Percentiles rank a stretch among this genome's conserved stretches.
Conservation (phyloP, 441 rosid genomes). For the Erysimum cheiri region DNA sequence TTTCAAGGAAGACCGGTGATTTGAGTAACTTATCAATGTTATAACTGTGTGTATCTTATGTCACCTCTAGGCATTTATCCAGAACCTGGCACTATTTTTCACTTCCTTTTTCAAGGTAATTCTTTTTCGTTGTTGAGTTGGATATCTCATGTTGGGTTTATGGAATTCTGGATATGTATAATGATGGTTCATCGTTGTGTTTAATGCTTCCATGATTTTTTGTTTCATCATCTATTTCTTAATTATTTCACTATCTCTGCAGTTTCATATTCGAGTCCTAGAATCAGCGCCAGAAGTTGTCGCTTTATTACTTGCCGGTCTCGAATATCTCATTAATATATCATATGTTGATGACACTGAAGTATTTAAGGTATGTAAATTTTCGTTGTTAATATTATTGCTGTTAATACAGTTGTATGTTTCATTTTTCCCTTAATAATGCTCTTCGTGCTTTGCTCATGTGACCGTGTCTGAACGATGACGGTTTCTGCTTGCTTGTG, state of each 20-base stretch:
- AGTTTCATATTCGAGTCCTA: conserved; percentile 90
- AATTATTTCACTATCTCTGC: conserved; percentile 35
- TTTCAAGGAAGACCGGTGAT: conserved; percentile 14
- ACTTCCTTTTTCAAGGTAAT: conserved; percentile 95
- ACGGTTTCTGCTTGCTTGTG: conserved; percentile 27
- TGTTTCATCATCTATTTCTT: conserved; percentile 13
- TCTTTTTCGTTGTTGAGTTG: conserved; percentile 11
- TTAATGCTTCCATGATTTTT: conserved; percentile 9
- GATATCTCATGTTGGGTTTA: conserved; percentile 12
- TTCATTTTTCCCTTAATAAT: conserved; percentile 3
- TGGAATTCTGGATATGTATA: conserved; percentile 15
- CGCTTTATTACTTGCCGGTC: conserved; percentile 75
- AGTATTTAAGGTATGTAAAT: conserved; percentile 84
- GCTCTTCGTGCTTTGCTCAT: conserved; percentile 22
- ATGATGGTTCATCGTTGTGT: conserved; percentile 22
- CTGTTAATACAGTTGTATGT: conserved; percentile 7
- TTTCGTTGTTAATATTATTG: conserved; percentile 14
- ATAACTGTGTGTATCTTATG: conserved; percentile 18
- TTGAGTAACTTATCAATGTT: conserved; percentile 10
- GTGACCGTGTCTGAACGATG: conserved; percentile 7
- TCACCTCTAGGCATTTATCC: conserved; percentile 89
- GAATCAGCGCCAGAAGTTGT: conserved; percentile 80
- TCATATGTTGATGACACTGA: conserved; percentile 99
- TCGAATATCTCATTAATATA: conserved; percentile 87
- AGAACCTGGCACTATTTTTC: conserved; percentile 94